Percentiles rank a stretch among this genome's conserved stretches.
These are phyloP conservation scores for Moniliella sp. DNA, from an alignment of 1,284 basidiomycete genomes.

Conservation along the genomic window DNA sequence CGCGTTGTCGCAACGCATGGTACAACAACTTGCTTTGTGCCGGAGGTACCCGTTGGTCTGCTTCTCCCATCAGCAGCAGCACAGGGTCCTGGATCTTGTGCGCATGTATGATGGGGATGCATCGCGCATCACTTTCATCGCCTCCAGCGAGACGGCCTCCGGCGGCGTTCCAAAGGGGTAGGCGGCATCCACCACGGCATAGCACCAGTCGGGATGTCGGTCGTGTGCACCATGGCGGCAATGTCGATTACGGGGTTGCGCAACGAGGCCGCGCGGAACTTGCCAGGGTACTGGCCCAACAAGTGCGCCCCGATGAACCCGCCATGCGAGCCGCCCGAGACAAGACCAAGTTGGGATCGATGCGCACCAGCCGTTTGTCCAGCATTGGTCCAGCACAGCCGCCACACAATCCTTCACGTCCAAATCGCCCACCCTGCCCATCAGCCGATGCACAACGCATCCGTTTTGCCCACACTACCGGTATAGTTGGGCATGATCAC, in stretches of 20 bases:
- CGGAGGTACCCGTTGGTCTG: slow-evolving; percentile 46
- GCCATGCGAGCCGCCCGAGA: slow-evolving; percentile 52
- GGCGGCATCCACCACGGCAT: too few species aligned
- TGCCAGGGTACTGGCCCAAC: slow-evolving; percentile 44
- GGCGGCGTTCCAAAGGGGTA: too few species aligned
- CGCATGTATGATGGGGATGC: slow-evolving; percentile 44
- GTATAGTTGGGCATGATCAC: slow-evolving; percentile 49
- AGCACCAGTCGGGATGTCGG: slow-evolving; percentile 55
- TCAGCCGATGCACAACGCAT: slow-evolving; percentile 36
- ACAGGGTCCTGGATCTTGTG: slow-evolving; percentile 42
- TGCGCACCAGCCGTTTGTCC: slow-evolving; percentile 38
- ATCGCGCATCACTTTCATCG: slow-evolving; percentile 37
- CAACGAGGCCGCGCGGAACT: slow-evolving; percentile 45
- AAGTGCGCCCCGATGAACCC: slow-evolving; percentile 49
- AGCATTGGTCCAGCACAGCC: too few species aligned
- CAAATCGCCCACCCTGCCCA: slow-evolving; percentile 45
- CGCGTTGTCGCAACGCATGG: slow-evolving; percentile 4
- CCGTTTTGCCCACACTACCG: slow-evolving; percentile 42
- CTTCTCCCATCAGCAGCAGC: slow-evolving; percentile 44
- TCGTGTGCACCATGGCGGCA: slow-evolving; percentile 40
- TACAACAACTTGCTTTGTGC: slow-evolving; percentile 41
- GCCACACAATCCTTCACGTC: slow-evolving; percentile 50
- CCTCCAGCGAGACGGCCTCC: slow-evolving; percentile 38
- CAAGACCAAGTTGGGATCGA: slow-evolving; percentile 34
- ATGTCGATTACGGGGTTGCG: slow-evolving; percentile 50